These are phyloP conservation scores for Diaporthe eres DNA, from an alignment of 2,329 filamentous ascomycete species.

Conservation along the genomic window DNA sequence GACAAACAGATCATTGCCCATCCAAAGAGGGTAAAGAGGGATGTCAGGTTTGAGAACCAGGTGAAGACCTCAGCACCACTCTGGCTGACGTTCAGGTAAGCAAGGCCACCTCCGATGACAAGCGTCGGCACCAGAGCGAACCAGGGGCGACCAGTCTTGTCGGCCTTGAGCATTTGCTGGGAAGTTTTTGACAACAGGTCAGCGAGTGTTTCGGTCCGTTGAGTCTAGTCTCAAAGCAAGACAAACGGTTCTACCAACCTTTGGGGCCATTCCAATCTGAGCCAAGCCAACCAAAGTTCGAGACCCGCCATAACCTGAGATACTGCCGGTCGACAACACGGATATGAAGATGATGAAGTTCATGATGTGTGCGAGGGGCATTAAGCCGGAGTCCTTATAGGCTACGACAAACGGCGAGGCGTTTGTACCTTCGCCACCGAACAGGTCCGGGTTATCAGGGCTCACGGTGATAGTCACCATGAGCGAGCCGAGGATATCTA, in stretches of 20 bases:
- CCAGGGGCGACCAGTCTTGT: constrained; percentile 54
- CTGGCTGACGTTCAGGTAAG: constrained; percentile 59
- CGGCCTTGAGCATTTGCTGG: constrained; percentile 50
- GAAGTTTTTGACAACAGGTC: neutral
- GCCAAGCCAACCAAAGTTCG: constrained; percentile 60
- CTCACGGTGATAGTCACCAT: constrained; percentile 60
- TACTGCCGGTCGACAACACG: constrained; percentile 60
- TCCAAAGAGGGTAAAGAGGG: constrained; percentile 59
- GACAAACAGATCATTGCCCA: constrained; percentile 61
- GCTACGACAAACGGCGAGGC: constrained; percentile 62
- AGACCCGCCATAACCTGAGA: constrained; percentile 58
- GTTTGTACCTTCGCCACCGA: constrained; percentile 57
- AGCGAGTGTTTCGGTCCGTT: neutral
- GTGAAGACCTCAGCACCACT: constrained; percentile 58
- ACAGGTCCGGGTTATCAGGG: constrained; percentile 56
- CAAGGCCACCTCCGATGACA: constrained; percentile 59
- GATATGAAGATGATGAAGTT: constrained; percentile 64
- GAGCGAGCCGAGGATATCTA: constrained; percentile 57
- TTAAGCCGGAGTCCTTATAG: constrained; percentile 56
- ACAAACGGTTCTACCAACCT: constrained; percentile 26
- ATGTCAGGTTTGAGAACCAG: constrained; percentile 63
- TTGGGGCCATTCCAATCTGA: constrained; percentile 58
- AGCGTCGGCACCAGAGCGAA: constrained; percentile 64
- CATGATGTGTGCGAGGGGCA: constrained; percentile 60
- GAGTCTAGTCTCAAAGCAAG: neutral